A percentile compares a stretch with the other conserved stretches of the same genome.
phyloP scores from a whole-genome alignment of 441 rosid species.

The Mallotus repandus region DNA sequence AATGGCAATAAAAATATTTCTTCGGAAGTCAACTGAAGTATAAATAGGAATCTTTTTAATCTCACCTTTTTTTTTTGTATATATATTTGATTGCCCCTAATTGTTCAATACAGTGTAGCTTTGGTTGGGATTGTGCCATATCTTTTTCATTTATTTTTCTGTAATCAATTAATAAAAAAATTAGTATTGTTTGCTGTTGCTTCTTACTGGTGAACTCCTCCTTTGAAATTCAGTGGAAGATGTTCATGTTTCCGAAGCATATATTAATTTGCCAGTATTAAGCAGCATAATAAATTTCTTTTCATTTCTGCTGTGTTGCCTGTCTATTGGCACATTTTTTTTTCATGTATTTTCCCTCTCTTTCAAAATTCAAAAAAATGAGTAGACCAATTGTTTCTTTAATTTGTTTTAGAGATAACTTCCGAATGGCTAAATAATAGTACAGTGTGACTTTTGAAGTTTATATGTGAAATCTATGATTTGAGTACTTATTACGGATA shows the following conservation, averaged over 20 bases:
- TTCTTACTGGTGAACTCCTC: constrained; percentile 73
- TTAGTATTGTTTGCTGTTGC: constrained; percentile 35
- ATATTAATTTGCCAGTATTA: constrained; percentile 8
- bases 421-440: too few species aligned
- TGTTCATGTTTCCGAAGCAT: constrained; percentile 82
- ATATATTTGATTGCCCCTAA: not conserved
- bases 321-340: not conserved
- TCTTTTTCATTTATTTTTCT: constrained; percentile 10
- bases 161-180: not conserved
- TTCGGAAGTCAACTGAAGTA: too few species aligned
- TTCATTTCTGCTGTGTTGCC: not conserved
- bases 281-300: constrained; percentile 11
- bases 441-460: not conserved
- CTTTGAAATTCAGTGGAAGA: constrained; percentile 32
- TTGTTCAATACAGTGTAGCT: not conserved
- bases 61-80: not conserved
- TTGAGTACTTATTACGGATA: not conserved
- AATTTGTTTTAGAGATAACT: too few species aligned
- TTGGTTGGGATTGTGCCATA: not conserved
- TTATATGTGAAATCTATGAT: not conserved
- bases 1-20: constrained; percentile 8
- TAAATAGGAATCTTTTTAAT: constrained; percentile 21
- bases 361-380: not conserved
- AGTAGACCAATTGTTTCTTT: not conserved
- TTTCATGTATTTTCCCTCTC: not conserved